Conservation (phyloP, 1,284 basidiomycete genomes). For the Cutaneotrichosporon arboriforme region DNA sequence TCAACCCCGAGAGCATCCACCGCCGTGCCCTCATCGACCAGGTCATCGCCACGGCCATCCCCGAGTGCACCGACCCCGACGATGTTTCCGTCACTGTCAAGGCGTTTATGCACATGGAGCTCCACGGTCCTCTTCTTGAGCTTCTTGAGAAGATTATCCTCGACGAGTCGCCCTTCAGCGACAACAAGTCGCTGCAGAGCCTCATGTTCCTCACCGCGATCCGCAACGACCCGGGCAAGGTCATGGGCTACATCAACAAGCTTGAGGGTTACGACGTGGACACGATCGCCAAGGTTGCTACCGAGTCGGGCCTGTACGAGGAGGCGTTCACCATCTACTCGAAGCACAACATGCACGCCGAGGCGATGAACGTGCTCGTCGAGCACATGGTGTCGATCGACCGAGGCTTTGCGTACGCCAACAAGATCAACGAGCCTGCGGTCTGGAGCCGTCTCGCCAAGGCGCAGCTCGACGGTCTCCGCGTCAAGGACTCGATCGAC, state of each 20-base stretch:
- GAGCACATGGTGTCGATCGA: conserved; percentile 98
- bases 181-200: conserved; percentile 94
- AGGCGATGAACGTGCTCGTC: conserved; percentile 96
- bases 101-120: conserved; percentile 94
- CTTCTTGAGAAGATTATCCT: conserved; percentile 98
- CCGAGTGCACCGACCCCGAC: conserved; percentile 96
- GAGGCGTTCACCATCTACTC: conserved; percentile 95
- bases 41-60: conserved; percentile 88
- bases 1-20: conserved; percentile 82
- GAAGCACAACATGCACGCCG: conserved; percentile 87
- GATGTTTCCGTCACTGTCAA: conserved; percentile 99
- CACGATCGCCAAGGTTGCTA: conserved; percentile 96
- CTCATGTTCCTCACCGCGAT: conserved; percentile 92
- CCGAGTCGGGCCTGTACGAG: conserved; percentile 91
- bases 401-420: conserved; percentile 91
- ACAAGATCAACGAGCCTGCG: conserved; percentile 92
- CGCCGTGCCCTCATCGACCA: conserved; percentile 94
- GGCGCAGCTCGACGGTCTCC: conserved; percentile 97
- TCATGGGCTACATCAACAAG: conserved; percentile 97
- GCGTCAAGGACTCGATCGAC: conserved; percentile 98
- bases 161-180: conserved; percentile 93
- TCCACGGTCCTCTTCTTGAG: conserved; percentile 96
- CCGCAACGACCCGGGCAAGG: conserved; percentile 97
- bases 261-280: conserved; percentile 89
- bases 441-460: conserved; percentile 97